Evolutionary conservation across 495 filamentous ascomycete genomes (phyloP), one percentile per base, ranked within the genome.

Genomic region (Clohesyomyces aquaticus): DNA sequence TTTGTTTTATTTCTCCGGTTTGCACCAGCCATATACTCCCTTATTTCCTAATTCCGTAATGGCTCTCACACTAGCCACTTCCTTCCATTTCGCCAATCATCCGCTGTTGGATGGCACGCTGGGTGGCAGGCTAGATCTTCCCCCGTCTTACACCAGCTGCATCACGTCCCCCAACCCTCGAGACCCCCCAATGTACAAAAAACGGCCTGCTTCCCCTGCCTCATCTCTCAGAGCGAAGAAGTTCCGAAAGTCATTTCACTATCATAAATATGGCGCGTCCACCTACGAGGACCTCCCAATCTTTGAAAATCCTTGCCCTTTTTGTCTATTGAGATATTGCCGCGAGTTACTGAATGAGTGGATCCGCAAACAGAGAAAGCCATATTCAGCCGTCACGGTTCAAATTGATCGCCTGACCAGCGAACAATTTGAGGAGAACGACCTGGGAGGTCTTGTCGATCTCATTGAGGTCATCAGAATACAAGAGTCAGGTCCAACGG

Each of bases 301-400:
- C n/a, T 53, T 59, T 32, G 53, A 57, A 19, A 68, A 66, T 62
- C 28, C 55, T 26, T 61, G 55, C 43, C 61, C 65, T 4, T 27
- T 52, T 38, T 65, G 56, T 38, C 54, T 55, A 42, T 55, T 66
- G 4, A 35, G 49, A 22, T 41, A 61, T 27, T 56, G 35, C 10
- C 22, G 62, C 26, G 55, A 51, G 12, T 38, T 54, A 53, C 59
- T 67, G 63, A 71, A 26, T 32, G 46, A 38, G 38, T 62, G 54
- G 57, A 45, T 66, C 11, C 22, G 57, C 16, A 47, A 56, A 66
- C 76, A 93, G 87, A 90, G 91, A 80, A 97, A 98, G 76, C 93
- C 95, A 0, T 98, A 91, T 74, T 87, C 95, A 57, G 91, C 95
- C 10, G 86, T 98, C 64, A 95, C 93, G 21, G 95, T 96, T n/a